phyloP scores from a whole-genome alignment of 352 stramenopile species.

The Proteromonas lacertae region DNA sequence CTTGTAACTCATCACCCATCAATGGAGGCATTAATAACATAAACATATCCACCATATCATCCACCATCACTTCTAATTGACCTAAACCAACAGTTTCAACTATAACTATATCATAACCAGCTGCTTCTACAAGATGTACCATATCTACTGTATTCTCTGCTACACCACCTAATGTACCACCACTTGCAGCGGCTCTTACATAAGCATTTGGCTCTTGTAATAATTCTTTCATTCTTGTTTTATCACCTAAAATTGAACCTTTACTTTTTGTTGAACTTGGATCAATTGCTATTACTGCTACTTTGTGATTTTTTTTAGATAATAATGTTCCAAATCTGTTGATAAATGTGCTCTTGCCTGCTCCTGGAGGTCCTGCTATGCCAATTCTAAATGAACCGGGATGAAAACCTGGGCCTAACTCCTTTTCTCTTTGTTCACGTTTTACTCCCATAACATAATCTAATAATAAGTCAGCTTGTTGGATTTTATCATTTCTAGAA shows the following conservation, averaged over 20 bases:
- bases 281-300: slow-evolving; percentile 79
- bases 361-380: slow-evolving; percentile 52
- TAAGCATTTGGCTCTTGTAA: slow-evolving; percentile 53
- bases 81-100: slow-evolving; percentile 86
- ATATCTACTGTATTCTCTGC: slow-evolving; percentile 43
- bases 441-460: too few relatives aligned
- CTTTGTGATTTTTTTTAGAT: slow-evolving; percentile 5
- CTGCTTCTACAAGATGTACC: slow-evolving; percentile 17
- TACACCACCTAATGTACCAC: slow-evolving; percentile 33
- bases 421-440: too few relatives aligned
- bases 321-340: slow-evolving; percentile 36
- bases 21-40: slow-evolving; percentile 66
- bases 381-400: slow-evolving; percentile 33
- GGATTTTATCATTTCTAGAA: too few relatives aligned
- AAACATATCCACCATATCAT: slow-evolving; percentile 75
- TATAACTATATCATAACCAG: slow-evolving; percentile 68
- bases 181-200: slow-evolving; percentile 47
- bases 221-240: slow-evolving; percentile 79
- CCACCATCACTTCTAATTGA: slow-evolving; percentile 80
- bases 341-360: slow-evolving; percentile 86
- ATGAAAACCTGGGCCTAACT: too few relatives aligned
- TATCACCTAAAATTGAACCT: slow-evolving; percentile 84
- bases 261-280: slow-evolving; percentile 65
- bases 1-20: slow-evolving; percentile 72
- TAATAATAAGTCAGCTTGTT: too few relatives aligned